phyloP scores from a whole-genome alignment of 352 stramenopile genomes.

The Phytophthora aleatoria region DNA sequence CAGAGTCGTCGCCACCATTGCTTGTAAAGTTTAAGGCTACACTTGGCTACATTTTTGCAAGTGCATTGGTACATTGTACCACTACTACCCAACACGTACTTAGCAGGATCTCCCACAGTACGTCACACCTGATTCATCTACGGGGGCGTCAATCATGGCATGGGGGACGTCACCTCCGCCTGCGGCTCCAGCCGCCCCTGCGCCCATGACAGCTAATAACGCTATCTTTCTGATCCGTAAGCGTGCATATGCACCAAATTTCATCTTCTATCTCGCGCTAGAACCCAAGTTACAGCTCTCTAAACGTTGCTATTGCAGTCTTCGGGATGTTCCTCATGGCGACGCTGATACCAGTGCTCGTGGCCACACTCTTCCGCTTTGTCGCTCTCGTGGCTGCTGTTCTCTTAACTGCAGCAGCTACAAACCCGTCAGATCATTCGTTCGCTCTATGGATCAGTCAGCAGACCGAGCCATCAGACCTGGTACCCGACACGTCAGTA shows the following conservation, averaged over 20 bases:
- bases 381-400: constrained; percentile 36
- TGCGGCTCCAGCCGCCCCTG: constrained; percentile 19
- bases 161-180: constrained; percentile 22
- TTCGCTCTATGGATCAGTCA: constrained; percentile 70
- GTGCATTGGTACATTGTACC: constrained; percentile 21
- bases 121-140: constrained; percentile 17
- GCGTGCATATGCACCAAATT: constrained; percentile 9
- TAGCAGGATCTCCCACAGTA: background rate
- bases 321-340: constrained; percentile 76
- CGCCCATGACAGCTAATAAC: constrained; percentile 60
- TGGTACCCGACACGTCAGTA: constrained; percentile 47
- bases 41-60: constrained; percentile 5
- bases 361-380: constrained; percentile 50
- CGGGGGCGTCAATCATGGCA: constrained; percentile 13
- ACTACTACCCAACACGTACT: constrained; percentile 3
- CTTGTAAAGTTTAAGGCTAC: constrained; percentile 16
- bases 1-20: constrained; percentile 45
- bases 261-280: constrained; percentile 6
- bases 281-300: constrained; percentile 4
- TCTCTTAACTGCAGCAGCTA: constrained; percentile 40
- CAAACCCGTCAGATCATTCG: constrained; percentile 73
- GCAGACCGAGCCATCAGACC: constrained; percentile 47
- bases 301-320: constrained; percentile 32
- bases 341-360: constrained; percentile 62
- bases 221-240: constrained; percentile 73